A percentile compares a stretch with the other conserved stretches of the same genome.
phyloP scores from a whole-genome alignment of 163 green algal species.

The Prototheca stagnorum region DNA sequence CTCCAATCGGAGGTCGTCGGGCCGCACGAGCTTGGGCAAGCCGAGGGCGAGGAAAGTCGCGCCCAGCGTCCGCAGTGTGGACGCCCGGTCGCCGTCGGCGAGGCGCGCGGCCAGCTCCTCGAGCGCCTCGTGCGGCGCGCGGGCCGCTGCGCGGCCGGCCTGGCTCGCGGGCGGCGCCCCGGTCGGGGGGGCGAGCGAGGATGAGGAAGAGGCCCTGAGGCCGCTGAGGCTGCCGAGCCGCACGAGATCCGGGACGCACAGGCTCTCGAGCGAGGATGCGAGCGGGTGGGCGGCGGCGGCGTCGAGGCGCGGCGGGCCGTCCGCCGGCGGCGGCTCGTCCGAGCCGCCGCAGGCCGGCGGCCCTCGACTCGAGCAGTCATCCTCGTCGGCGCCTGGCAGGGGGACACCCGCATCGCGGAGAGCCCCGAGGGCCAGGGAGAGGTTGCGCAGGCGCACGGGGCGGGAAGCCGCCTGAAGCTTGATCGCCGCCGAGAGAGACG shows the following conservation, averaged over 20 bases:
- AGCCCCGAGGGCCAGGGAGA: slow-evolving; percentile 27
- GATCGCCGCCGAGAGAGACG: no score
- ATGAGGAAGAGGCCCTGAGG: no score
- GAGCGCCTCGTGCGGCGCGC: no score
- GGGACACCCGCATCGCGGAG: slow-evolving; percentile 3
- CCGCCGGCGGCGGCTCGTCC: background rate
- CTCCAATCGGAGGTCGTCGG: slow-evolving; percentile 27
- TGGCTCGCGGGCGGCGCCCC: no score
- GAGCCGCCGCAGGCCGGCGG: background rate
- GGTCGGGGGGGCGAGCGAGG: no score
- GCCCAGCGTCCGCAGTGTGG: slow-evolving; percentile 49
- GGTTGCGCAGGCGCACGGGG: slow-evolving; percentile 36
- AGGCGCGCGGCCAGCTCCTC: no score
- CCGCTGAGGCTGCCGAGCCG: no score
- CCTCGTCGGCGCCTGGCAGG: no score
- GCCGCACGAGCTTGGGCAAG: slow-evolving; percentile 31
- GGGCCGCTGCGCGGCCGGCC: no score
- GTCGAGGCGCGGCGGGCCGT: background rate
- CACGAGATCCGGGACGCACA: no score
- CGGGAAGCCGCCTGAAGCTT: slow-evolving; percentile 18
- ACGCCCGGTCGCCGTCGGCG: slow-evolving; percentile 39
- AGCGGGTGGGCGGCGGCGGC: background rate
- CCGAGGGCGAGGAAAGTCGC: slow-evolving; percentile 26
- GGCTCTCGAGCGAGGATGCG: no score
- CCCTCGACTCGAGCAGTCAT: no score